Base-by-base conservation (phyloP, 2,329 filamentous ascomycete species). In the Eurotiales sp. region DNA sequence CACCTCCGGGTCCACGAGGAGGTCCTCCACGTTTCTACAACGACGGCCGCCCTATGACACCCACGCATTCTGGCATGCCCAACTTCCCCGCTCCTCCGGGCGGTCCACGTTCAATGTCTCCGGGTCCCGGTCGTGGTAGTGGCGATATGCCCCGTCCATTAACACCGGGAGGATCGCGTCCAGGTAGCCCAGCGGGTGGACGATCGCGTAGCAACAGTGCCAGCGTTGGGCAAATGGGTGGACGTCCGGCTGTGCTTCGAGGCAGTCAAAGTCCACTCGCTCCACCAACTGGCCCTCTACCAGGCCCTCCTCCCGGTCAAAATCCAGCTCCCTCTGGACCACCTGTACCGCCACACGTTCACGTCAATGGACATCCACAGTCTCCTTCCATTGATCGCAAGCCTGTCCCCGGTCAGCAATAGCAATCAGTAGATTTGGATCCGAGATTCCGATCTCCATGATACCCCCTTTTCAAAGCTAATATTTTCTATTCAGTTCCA, bases 361-460 rank as follows among this genome's bases (percentile, higher is more conserved):
- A 54, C 63, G 57, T 44, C 34, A 37, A 27, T 11, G 46, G 27
- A 14, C 68, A 67, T 51, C 64, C 70, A 34, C 65, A 72, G 25
- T 74, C 71, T 36, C 68, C 75, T 22, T n/a, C n/a, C n/a, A 71
- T 81, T 53, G 72, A 68, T 58, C 75, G 79, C 50, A 83, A 83
- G 64, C 78, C 80, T 22, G 75, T 83, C 36, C 78, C 79, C 5
- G 78, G 78, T 30, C 78, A 81, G 64, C 77, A 42, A 39, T 54
- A 50, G 46, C 37, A n/a, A n/a, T n/a, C n/a, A 39, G 27, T 22
- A 46, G 19, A 12, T 22, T 23, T 53, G 30, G 36, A 14, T 34
- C 27, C 42, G 25, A 49, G 34, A 22, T 42, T 49, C 23, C 22
- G 22, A 21, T 49, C 42, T 32, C 15, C 30, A 42, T 29, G 47